Conservation (phyloP, 495 filamentous ascomycete species). For the Ascodesmis nigricans region DNA sequence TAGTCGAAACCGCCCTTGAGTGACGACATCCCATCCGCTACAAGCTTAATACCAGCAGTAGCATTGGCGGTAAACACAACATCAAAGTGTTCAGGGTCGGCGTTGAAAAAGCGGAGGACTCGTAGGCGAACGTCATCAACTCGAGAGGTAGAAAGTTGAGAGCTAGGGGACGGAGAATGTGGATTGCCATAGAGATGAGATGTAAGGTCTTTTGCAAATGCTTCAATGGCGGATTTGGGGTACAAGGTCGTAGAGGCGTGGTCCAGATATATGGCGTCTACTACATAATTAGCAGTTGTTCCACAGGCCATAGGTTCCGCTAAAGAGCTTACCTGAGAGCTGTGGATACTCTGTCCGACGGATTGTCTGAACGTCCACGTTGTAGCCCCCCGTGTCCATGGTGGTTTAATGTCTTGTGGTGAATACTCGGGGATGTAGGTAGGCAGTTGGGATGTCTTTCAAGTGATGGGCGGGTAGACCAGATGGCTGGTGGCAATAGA, state of each 20-base stretch:
- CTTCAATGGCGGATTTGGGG: constrained; percentile 58
- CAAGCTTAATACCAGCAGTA: constrained; percentile 74
- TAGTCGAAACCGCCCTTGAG: constrained; percentile 50
- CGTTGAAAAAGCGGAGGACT: constrained; percentile 60
- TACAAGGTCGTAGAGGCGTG: constrained; percentile 79
- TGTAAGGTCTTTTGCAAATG: constrained; percentile 52
- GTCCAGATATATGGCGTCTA: constrained; percentile 67
- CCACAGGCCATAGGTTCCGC: not conserved
- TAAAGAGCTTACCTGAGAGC: constrained; percentile 39
- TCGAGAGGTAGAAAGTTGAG: constrained; percentile 47
- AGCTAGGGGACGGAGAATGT: constrained; percentile 66
- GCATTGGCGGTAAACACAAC: constrained; percentile 83
- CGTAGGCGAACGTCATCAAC: constrained; percentile 57
- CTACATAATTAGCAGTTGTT: constrained; percentile 3
- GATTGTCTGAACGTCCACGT: constrained; percentile 41
- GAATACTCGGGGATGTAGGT: too few species aligned
- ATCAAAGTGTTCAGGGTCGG: constrained; percentile 64
- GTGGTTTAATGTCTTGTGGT: too few species aligned
- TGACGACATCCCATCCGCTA: constrained; percentile 50
- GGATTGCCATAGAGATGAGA: constrained; percentile 73
- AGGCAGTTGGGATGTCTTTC: too few species aligned
- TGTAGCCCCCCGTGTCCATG: constrained; percentile 39
- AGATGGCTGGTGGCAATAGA: too few species aligned
- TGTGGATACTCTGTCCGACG: constrained; percentile 60
- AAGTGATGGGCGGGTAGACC: too few species aligned